A percentile compares a stretch with the other conserved stretches of the same genome.
Evolutionary conservation across 768 basidiomycete genomes (phyloP).

Genomic region (Amanita rimosa): DNA sequence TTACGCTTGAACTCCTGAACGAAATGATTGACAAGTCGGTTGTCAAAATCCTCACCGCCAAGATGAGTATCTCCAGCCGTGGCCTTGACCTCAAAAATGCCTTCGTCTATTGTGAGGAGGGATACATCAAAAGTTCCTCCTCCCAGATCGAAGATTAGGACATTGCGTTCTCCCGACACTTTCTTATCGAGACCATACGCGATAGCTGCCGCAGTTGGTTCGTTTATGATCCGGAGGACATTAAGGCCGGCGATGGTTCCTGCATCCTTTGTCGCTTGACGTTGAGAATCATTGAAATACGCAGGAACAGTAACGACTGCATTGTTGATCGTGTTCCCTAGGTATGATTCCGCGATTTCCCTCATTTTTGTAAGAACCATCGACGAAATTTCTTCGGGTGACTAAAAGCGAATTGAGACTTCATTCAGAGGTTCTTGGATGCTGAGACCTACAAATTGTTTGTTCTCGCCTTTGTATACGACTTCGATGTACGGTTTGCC

Average conservation of each 20-base stretch:
- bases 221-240: constrained; percentile 97
- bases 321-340: constrained; percentile 73
- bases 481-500: constrained; percentile 87
- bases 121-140: constrained; percentile 99
- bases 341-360: constrained; percentile 95
- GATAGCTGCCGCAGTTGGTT: constrained; percentile 96
- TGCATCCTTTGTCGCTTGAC: constrained; percentile 97
- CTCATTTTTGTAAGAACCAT: constrained; percentile 99
- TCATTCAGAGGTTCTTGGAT: background rate
- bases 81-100: constrained; percentile 97
- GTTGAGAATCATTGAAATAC: constrained; percentile 99
- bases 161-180: constrained; percentile 81
- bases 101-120: constrained; percentile 91
- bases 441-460: constrained; percentile 67
- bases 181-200: constrained; percentile 99
- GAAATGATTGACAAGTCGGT: constrained; percentile 95
- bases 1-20: constrained; percentile 96
- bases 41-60: constrained; percentile 98
- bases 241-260: constrained; percentile 91
- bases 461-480: constrained; percentile 86
- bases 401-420: constrained; percentile 55
- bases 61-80: constrained; percentile 98
- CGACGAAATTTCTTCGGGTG: constrained; percentile 95
- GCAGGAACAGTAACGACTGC: constrained; percentile 96
- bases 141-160: constrained; percentile 96